phyloP scores from a whole-genome alignment of 2,329 filamentous ascomycete species.

The Didymella segeticola region DNA sequence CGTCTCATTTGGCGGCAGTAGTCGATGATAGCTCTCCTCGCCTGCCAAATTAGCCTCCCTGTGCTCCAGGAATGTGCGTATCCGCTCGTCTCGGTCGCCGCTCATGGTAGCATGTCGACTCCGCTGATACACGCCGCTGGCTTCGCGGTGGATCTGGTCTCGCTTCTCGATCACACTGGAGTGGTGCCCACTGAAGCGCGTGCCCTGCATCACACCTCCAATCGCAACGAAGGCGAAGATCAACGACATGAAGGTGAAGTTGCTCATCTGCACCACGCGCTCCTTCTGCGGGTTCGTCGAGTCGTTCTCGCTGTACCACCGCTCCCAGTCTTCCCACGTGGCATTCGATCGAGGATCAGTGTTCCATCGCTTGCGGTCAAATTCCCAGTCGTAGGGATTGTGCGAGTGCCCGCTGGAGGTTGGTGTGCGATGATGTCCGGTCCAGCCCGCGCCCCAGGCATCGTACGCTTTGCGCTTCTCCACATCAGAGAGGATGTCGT shows the following conservation, averaged over 20 bases:
- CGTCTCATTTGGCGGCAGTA: slow-evolving; percentile 55
- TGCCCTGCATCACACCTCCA: slow-evolving; percentile 75
- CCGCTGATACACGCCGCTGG: slow-evolving; percentile 67
- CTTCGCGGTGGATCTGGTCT: slow-evolving; percentile 70
- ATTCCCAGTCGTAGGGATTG: slow-evolving; percentile 33
- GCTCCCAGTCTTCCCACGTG: slow-evolving; percentile 98
- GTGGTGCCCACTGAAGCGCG: slow-evolving; percentile 69
- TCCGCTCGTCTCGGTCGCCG: slow-evolving; percentile 60
- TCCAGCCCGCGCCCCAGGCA: slow-evolving; percentile 81
- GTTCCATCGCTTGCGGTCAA: slow-evolving; percentile 42
- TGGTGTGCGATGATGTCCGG: slow-evolving; percentile 39
- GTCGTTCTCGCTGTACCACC: slow-evolving; percentile 49
- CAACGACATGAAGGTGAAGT: slow-evolving; percentile 77
- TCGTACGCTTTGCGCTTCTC: slow-evolving; percentile 83
- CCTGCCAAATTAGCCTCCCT: slow-evolving; percentile 49
- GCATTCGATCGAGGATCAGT: slow-evolving; percentile 71
- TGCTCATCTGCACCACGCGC: slow-evolving; percentile 72
- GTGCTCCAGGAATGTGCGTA: slow-evolving; percentile 76
- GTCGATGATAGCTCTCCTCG: slow-evolving; percentile 55
- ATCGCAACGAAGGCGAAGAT: slow-evolving; percentile 72
- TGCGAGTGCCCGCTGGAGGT: slow-evolving; percentile 18
- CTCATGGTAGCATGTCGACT: slow-evolving; percentile 61
- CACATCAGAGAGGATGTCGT: slow-evolving; percentile 85
- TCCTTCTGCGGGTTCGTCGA: slow-evolving; percentile 47
- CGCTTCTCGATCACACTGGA: slow-evolving; percentile 69